phyloP scores from a whole-genome alignment of 768 basidiomycete species.

The Russula earlei region DNA sequence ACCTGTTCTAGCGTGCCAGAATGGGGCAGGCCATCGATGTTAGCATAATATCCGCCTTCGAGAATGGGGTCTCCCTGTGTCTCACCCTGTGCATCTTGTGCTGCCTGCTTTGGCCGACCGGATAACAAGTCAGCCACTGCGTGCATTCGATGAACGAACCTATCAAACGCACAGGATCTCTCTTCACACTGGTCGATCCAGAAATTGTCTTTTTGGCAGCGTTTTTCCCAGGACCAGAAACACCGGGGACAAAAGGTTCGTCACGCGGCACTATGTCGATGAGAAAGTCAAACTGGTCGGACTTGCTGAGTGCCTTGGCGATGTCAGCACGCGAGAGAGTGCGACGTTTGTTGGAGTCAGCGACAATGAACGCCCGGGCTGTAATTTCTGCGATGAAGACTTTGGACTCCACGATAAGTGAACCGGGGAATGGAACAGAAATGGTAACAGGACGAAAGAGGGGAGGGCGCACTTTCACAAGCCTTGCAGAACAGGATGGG shows the following conservation, averaged over 20 bases:
- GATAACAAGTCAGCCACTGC: neutral
- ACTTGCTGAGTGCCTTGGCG: constrained; percentile 82
- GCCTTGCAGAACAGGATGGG: constrained; percentile 97
- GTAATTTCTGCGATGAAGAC: constrained; percentile 98
- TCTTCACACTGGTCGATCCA: constrained; percentile 1
- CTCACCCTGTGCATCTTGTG: constrained; percentile 15
- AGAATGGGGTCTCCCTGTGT: constrained; percentile 10
- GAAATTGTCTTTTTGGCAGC: constrained; percentile 11
- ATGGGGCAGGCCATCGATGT: constrained; percentile 10
- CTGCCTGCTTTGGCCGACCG: neutral
- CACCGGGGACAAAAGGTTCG: constrained; percentile 32
- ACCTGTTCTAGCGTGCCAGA: constrained; percentile 17
- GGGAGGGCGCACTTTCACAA: constrained; percentile 75
- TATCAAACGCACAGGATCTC: constrained; percentile 7
- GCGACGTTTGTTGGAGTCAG: constrained; percentile 93
- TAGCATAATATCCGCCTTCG: constrained; percentile 16
- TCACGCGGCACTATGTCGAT: constrained; percentile 94
- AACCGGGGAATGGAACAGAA: neutral
- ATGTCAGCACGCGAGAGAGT: constrained; percentile 92
- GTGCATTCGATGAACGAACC: neutral
- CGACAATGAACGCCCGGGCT: constrained; percentile 88
- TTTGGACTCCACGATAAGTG: constrained; percentile 25
- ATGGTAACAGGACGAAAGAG: neutral
- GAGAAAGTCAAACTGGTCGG: constrained; percentile 95
- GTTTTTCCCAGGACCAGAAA: constrained; percentile 6